Evolutionary conservation across 2,329 filamentous ascomycete genomes (phyloP), one percentile per base, ranked within the genome.

Genomic region (Aphanocladium album): DNA sequence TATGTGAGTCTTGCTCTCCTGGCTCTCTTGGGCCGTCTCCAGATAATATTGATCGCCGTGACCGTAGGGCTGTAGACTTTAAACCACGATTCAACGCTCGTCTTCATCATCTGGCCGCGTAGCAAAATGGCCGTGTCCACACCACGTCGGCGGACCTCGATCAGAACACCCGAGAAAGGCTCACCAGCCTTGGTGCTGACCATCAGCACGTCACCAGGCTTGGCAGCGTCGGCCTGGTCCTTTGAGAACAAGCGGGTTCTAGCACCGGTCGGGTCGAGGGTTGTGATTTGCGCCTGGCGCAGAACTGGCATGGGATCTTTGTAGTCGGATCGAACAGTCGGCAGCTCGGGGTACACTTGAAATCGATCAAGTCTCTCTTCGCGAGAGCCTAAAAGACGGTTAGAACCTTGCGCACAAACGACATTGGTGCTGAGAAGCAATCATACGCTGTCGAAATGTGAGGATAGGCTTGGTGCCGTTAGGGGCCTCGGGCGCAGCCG

Each of bases 41-140:
- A 91, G 74, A 98, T 90, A 68, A 99, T 89, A 77, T 99, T 93
- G 70, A 99, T 91, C 65, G 90, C 91, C 72, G 89, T 86, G 35
- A 98, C 89, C 71, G 90, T 89, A 63, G 93, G 93, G 71, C 86
- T 90, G 80, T 95, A 98, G 62, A 98, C 82, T 81, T 99, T 99
- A 77, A 90, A 92, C 88, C 91, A 96, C 91, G 96, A 95, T 83
- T 99, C 95, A 62, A 96, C 91, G 63, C 91, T 90, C 7, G 96
- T 85, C 68, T 90, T 85, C 66, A 91, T 93, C 68, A 99, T 79
- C 72, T 96, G 87, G 68, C 93, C 93, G 60, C 95, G 85, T 62
- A 99, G 81, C 62, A 96, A 78, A 60, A 99, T 88, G 5, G 90
- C 89, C 2, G 91, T 96, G 77, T 98, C 93, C 62, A 95, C 84